phyloP scores from a whole-genome alignment of 345 rosid species.

The Eucalyptus sideroxylon region DNA sequence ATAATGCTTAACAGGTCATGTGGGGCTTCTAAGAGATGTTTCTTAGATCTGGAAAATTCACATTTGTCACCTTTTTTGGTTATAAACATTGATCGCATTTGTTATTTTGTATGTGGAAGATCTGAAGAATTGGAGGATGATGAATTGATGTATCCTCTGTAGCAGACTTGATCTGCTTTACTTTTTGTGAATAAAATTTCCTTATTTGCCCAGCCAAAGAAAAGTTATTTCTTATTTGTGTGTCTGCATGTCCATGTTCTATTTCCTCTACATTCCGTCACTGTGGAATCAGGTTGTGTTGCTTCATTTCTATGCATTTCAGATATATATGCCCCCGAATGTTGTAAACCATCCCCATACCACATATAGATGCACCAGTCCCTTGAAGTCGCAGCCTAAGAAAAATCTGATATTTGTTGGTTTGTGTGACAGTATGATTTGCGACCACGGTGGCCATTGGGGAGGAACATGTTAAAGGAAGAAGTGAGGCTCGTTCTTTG shows the following conservation, averaged over 20 bases:
- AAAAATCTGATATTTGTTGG: background rate
- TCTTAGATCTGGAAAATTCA: background rate
- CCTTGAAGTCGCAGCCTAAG: background rate
- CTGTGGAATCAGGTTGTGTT: background rate
- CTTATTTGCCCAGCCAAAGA: background rate
- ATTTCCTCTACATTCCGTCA: background rate
- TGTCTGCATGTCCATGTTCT: background rate
- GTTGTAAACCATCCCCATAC: background rate
- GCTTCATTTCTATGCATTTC: background rate
- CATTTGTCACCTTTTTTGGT: background rate
- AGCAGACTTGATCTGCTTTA: background rate
- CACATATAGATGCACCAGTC: background rate
- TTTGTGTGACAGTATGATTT: conserved; percentile 54
- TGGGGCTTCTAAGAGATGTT: background rate
- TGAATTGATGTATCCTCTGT: background rate
- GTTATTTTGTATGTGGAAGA: background rate
- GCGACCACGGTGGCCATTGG: conserved; percentile 93
- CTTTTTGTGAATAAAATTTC: background rate
- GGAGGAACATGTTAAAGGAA: conserved; percentile 74
- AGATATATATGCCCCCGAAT: background rate
- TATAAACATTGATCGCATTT: background rate
- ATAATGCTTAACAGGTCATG: background rate
- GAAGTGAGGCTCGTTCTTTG: conserved; percentile 72
- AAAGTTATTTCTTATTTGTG: background rate
- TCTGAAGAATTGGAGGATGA: background rate